phyloP scores from a whole-genome alignment of 2,329 filamentous ascomycete genomes.

The Xenoacremonium recifei region DNA sequence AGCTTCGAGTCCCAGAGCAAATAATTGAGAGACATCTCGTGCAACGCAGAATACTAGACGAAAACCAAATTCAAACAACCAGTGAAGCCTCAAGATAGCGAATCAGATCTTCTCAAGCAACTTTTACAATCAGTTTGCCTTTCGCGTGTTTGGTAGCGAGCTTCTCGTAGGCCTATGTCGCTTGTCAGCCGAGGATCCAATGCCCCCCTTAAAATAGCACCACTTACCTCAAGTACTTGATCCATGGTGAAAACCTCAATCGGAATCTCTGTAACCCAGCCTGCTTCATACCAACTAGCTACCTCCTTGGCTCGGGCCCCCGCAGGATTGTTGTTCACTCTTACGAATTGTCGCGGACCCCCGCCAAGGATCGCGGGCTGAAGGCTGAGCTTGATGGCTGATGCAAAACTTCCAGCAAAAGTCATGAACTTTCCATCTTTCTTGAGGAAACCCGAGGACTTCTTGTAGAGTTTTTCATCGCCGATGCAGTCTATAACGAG shows the following conservation, averaged over 20 bases:
- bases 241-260: constrained; percentile 18
- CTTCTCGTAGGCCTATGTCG: constrained; percentile 16
- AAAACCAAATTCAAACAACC: no score
- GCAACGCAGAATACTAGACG: no score
- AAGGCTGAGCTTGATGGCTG: not conserved
- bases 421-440: constrained; percentile 17
- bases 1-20: no score
- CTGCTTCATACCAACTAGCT: constrained; percentile 8
- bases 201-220: not conserved
- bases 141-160: constrained; percentile 12
- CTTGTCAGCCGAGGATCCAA: not conserved
- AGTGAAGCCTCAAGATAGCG: no score
- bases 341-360: constrained; percentile 6
- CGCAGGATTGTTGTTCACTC: constrained; percentile 4
- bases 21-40: no score
- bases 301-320: constrained; percentile 6
- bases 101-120: no score
- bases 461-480: constrained; percentile 18
- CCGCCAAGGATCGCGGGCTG: not conserved
- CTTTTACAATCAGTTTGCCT: constrained; percentile 22
- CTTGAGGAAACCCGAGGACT: constrained; percentile 19
- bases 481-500: constrained; percentile 23
- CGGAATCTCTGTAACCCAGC: constrained; percentile 12
- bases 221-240: constrained; percentile 11
- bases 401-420: constrained; percentile 18